Conservation (phyloP, 441 rosid species). For the Theobroma grandiflorum region DNA sequence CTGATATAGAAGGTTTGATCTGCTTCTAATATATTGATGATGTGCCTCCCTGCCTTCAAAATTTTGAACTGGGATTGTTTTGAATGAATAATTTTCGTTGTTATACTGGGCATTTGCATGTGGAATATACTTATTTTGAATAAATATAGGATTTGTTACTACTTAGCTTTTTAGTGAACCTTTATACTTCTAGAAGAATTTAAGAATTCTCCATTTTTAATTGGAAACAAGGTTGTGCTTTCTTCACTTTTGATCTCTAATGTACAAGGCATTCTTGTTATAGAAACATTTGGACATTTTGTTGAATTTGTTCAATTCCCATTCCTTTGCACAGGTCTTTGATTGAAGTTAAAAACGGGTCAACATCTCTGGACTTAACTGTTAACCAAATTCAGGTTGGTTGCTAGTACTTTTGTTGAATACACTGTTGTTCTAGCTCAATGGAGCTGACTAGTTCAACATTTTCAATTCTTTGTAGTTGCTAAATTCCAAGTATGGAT, state of each 20-base stretch:
- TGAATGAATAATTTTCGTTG: neutral
- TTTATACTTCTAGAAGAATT: neutral
- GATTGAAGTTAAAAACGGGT: conserved; percentile 59
- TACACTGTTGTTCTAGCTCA: neutral
- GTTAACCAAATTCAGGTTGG: conserved; percentile 66
- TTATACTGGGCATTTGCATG: conserved; percentile 1
- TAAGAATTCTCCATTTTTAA: neutral
- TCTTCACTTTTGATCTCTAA: conserved; percentile 9
- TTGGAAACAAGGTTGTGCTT: neutral
- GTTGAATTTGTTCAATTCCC: conserved; percentile 13
- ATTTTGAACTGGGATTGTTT: neutral
- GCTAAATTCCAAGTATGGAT: conserved; percentile 64
- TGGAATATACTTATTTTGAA: neutral
- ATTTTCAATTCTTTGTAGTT: conserved; percentile 44
- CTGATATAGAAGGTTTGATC: neutral
- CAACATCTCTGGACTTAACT: conserved; percentile 55
- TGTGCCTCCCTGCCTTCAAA: neutral
- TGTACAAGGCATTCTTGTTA: neutral
- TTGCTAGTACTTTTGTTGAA: conserved; percentile 1
- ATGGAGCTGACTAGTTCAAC: conserved; percentile 12
- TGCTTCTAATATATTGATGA: conserved; percentile 3
- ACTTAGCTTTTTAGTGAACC: neutral
- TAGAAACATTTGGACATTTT: neutral
- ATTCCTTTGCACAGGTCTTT: conserved; percentile 48
- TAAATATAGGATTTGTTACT: neutral